Base-by-base conservation (phyloP, 2,329 filamentous ascomycete genomes). In the Apiospora sp. region DNA sequence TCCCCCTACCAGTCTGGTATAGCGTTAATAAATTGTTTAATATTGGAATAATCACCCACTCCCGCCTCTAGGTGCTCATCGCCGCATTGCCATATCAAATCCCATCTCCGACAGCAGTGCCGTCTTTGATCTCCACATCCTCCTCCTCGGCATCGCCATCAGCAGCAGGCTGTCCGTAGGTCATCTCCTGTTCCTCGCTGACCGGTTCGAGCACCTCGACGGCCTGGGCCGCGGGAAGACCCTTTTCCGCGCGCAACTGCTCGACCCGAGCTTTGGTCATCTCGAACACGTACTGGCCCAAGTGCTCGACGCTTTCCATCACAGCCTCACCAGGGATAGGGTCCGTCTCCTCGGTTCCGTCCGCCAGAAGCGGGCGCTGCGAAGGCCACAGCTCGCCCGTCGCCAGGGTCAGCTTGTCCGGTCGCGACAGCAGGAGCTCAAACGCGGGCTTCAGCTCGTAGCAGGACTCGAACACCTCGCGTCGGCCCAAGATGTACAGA, bases 241-340 rank as follows among this genome's bases (percentile, higher is more conserved):
- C 80, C 30, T 79, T 80, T 69, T 83, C 86, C 13, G 78, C 82
- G 69, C 85, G 83, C 67, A 90, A 75, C 78, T 90, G 86, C 78
- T 86, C 82, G 48, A 89, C 75, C 78, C 83, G 87, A 1, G 88
- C 89, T 67, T 92, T 90, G 4, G 95, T 97, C 94, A 99, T 99
- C 82, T 99, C 94, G 81, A 91, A 98, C 30, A 99, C 96, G 82
- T 98, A 99, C 83, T 98, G 93, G 0, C 96, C 96, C 48, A 99
- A 83, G 84, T 99, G 96, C 85, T 99, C 96, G 0, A 98, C 92
- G 46, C 93, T 90, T 78, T 96, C 93, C 94, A 99, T 98, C 27
- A 90, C 87, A 0, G 91, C 92, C 77, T 90, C 88, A 16, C 88
- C 88, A 1, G 86, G 83, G 8, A 89, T 84, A 8, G 85, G 80